Evolutionary conservation across 768 basidiomycete genomes (phyloP).

Genomic region (Lanmaoa rubissima): DNA sequence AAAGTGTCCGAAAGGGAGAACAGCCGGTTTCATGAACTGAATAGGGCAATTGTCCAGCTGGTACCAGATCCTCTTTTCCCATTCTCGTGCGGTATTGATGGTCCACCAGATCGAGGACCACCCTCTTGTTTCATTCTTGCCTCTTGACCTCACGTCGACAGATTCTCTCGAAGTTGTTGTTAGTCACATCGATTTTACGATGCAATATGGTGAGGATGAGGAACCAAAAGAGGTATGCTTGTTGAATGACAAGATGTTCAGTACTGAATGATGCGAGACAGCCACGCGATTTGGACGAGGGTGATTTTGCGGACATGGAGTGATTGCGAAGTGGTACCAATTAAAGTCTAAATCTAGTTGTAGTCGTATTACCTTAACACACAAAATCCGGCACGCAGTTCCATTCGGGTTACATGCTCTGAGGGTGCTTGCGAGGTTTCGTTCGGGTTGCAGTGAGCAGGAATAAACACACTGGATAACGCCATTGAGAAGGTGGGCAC

Average conservation of each 20-base stretch:
- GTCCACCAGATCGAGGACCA: slow-evolving; percentile 88
- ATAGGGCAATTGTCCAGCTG: slow-evolving; percentile 92
- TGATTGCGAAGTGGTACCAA: slow-evolving; percentile 24
- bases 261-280: slow-evolving; percentile 32
- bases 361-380: neutral
- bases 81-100: neutral
- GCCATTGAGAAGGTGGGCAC: no score
- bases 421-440: no score
- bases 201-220: slow-evolving; percentile 99
- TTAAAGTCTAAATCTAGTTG: neutral
- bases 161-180: slow-evolving; percentile 89
- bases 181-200: slow-evolving; percentile 95
- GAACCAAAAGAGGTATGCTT: slow-evolving; percentile 85
- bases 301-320: slow-evolving; percentile 81
- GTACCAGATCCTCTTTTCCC: slow-evolving; percentile 44
- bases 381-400: no score
- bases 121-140: slow-evolving; percentile 94
- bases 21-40: slow-evolving; percentile 89
- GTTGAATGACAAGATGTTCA: neutral
- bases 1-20: slow-evolving; percentile 50
- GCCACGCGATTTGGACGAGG: slow-evolving; percentile 93
- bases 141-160: slow-evolving; percentile 85
- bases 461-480: no score
- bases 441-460: no score
- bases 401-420: no score